A percentile compares a stretch with the other conserved stretches of the same genome.
phyloP scores from a whole-genome alignment of 2,329 filamentous ascomycete species.

The Penicillium sp. region DNA sequence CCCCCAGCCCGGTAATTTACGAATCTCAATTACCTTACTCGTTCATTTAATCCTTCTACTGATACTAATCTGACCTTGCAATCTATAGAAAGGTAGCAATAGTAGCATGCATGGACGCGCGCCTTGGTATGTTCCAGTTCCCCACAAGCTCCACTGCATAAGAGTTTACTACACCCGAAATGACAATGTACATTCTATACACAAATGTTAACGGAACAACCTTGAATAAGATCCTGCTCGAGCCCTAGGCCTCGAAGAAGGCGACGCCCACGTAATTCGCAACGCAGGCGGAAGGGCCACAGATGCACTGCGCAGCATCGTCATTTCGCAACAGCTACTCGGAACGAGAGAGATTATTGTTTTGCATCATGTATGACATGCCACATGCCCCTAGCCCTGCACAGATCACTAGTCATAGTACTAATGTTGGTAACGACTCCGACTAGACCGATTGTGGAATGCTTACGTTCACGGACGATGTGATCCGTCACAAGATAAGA shows the following conservation, averaged over 20 bases:
- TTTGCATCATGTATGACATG: slow-evolving; percentile 43
- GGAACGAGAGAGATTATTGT: slow-evolving; percentile 74
- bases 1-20: slow-evolving; percentile 60
- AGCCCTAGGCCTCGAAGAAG: slow-evolving; percentile 69
- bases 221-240: slow-evolving; percentile 57
- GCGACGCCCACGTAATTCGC: slow-evolving; percentile 76
- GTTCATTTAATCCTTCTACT: neutral
- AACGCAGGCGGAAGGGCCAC: slow-evolving; percentile 68
- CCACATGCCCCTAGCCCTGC: too few relatives aligned
- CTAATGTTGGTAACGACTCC: neutral
- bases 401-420: too few relatives aligned
- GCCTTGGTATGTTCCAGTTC: slow-evolving; percentile 36
- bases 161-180: neutral
- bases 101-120: slow-evolving; percentile 83
- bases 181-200: too few relatives aligned
- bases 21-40: neutral
- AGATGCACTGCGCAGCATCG: slow-evolving; percentile 70
- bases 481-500: slow-evolving; percentile 62
- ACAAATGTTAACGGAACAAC: neutral
- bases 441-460: slow-evolving; percentile 66
- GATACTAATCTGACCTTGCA: neutral
- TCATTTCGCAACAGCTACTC: slow-evolving; percentile 78
- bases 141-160: neutral
- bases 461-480: slow-evolving; percentile 63
- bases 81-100: slow-evolving; percentile 22